These are phyloP conservation scores for Naganishia sp. DNA, from an alignment of 1,284 basidiomycete species.

Conservation along the genomic window DNA sequence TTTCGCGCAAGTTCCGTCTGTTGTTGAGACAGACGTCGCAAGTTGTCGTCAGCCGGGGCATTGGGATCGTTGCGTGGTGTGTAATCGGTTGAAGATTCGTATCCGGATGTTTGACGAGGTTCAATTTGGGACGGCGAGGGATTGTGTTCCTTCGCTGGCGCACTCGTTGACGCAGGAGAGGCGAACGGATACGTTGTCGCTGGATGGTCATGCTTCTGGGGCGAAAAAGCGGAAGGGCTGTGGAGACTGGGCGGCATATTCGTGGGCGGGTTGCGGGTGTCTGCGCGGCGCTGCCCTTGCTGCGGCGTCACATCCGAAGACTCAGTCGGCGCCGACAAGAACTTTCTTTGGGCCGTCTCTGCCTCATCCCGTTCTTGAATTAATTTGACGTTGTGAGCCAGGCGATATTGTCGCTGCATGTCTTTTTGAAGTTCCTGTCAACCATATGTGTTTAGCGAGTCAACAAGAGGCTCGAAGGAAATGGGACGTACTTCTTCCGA, in stretches of 20 bases:
- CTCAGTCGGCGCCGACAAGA: conserved; percentile 25
- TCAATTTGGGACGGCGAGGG: conserved; percentile 9
- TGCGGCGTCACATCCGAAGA: conserved; percentile 7
- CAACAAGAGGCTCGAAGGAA: no score
- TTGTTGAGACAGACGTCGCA: conserved; percentile 26
- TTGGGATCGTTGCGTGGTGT: conserved; percentile 20
- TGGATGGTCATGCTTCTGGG: conserved; percentile 20
- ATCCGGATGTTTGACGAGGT: conserved; percentile 2
- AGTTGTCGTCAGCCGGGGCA: conserved; percentile 22
- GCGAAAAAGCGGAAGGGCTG: conserved; percentile 15
- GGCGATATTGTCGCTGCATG: conserved; percentile 17
- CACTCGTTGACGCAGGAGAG: conserved; percentile 24
- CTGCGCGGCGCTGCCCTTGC: neutral
- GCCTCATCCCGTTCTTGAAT: conserved; percentile 30
- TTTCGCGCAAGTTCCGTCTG: conserved; percentile 27
- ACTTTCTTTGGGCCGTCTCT: conserved; percentile 15
- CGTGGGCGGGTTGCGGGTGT: neutral
- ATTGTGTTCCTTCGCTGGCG: conserved; percentile 8
- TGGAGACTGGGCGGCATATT: conserved; percentile 22
- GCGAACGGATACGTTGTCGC: conserved; percentile 16
- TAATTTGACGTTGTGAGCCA: conserved; percentile 25
- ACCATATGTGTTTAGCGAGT: no score
- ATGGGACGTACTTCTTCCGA: conserved; percentile 4
- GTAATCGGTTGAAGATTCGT: conserved; percentile 2
- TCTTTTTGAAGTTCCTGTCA: conserved; percentile 26